A percentile compares a stretch with the other conserved stretches of the same genome.
phyloP scores from a whole-genome alignment of 345 rosid genomes.

The Brassica incana region DNA sequence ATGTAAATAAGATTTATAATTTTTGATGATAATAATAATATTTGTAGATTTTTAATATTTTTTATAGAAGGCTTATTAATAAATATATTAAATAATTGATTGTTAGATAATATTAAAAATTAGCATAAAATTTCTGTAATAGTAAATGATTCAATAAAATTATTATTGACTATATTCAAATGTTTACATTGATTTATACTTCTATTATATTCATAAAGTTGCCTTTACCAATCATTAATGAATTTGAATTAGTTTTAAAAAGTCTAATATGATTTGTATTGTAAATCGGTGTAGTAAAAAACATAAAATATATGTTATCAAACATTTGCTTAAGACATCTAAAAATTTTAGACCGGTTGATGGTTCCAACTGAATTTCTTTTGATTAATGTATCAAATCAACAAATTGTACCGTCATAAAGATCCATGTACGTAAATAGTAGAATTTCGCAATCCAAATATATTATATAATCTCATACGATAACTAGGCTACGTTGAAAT shows the following conservation, averaged over 20 bases:
- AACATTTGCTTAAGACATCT: not conserved
- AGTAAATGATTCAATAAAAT: not conserved
- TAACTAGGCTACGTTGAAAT: not conserved
- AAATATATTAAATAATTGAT: too few relatives aligned
- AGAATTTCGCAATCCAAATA: not conserved
- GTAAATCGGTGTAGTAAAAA: too few relatives aligned
- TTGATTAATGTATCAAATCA: not conserved
- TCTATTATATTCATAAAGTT: not conserved
- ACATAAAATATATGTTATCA: not conserved
- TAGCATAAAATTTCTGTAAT: too few relatives aligned
- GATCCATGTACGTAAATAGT: not conserved
- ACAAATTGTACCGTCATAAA: not conserved
- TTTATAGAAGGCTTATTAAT: not conserved
- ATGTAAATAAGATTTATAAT: not conserved
- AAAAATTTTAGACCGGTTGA: not conserved
- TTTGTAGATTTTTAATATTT: too few relatives aligned
- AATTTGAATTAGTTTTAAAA: not conserved
- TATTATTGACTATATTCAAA: not conserved
- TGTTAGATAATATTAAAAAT: not conserved
- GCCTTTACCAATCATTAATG: not conserved
- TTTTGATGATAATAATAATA: too few relatives aligned
- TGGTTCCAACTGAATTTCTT: not conserved
- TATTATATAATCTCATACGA: not conserved
- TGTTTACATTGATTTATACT: not conserved
- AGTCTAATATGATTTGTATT: too few relatives aligned